These are phyloP conservation scores for Ambrosia artemisiifolia DNA, from an alignment of 129 eudicot species.

Conservation along the genomic window DNA sequence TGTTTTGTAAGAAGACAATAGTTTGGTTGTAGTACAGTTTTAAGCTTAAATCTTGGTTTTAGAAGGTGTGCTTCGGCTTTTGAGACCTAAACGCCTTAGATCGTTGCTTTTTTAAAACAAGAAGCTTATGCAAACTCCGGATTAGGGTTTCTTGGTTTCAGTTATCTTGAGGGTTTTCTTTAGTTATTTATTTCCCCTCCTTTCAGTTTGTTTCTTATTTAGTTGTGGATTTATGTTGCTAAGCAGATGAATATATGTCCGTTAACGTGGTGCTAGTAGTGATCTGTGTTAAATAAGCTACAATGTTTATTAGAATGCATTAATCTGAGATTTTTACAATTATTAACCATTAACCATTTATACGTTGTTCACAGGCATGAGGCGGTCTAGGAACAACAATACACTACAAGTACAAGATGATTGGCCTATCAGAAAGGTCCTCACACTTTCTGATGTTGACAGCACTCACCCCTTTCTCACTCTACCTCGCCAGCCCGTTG, in stretches of 20 bases:
- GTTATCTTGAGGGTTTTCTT: neutral
- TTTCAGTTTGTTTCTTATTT: neutral
- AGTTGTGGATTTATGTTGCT: slow-evolving; percentile 17
- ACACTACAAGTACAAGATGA: slow-evolving; percentile 49
- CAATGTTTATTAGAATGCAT: neutral
- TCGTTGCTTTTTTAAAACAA: too few species aligned
- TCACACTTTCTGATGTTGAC: slow-evolving; percentile 80
- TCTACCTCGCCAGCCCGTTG: slow-evolving; percentile 76
- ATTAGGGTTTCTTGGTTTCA: neutral
- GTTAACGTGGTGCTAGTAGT: neutral
- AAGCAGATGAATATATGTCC: neutral
- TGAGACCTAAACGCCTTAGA: too few species aligned
- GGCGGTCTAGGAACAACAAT: slow-evolving; percentile 55
- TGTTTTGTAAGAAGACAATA: slow-evolving; percentile 2
- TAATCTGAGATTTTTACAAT: neutral
- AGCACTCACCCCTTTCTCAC: slow-evolving; percentile 87
- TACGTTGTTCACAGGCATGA: slow-evolving; percentile 46
- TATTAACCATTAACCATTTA: neutral
- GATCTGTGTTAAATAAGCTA: slow-evolving; percentile 17
- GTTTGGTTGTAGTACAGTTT: neutral
- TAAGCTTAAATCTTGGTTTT: too few species aligned
- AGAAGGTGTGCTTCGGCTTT: too few species aligned
- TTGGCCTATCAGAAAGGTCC: slow-evolving; percentile 81
- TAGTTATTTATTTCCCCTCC: neutral
- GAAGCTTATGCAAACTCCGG: neutral